Percentiles rank a stretch among this genome's conserved stretches.
phyloP scores from a whole-genome alignment of 352 stramenopile genomes.

The Phytophthora foliorum region DNA sequence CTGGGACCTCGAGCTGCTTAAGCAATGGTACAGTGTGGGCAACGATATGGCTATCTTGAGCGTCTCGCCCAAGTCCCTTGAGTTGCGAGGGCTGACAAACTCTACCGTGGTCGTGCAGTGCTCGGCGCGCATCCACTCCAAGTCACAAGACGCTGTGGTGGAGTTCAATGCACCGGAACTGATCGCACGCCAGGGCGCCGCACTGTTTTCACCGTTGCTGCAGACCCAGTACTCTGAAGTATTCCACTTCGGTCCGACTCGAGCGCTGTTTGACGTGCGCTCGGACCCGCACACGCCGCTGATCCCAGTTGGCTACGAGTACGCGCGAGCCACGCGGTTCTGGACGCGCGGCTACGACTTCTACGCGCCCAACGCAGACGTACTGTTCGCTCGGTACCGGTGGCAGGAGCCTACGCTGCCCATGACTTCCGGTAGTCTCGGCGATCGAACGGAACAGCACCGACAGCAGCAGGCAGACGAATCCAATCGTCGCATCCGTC shows the following conservation, averaged over 20 bases:
- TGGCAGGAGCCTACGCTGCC: slow-evolving; percentile 48
- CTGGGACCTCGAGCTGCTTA: slow-evolving; percentile 81
- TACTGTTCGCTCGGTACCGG: slow-evolving; percentile 75
- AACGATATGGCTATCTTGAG: slow-evolving; percentile 88
- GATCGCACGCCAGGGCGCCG: slow-evolving; percentile 40
- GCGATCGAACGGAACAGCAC: slow-evolving; percentile 25
- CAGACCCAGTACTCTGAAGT: slow-evolving; percentile 86
- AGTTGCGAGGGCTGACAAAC: slow-evolving; percentile 48
- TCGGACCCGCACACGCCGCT: slow-evolving; percentile 80
- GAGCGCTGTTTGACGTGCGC: slow-evolving; percentile 67
- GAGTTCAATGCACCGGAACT: slow-evolving; percentile 84
- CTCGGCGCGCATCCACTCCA: slow-evolving; percentile 84
- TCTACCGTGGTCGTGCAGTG: slow-evolving; percentile 73
- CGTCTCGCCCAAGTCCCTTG: slow-evolving; percentile 66
- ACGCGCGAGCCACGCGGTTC: slow-evolving; percentile 82
- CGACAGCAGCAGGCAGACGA: slow-evolving; percentile 34
- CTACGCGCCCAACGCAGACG: slow-evolving; percentile 74
- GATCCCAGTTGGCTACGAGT: slow-evolving; percentile 74
- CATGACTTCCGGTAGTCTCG: slow-evolving; percentile 16
- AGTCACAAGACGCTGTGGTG: slow-evolving; percentile 65
- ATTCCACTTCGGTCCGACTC: slow-evolving; percentile 81
- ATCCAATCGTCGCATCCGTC: slow-evolving; percentile 74
- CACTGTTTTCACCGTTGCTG: slow-evolving; percentile 59
- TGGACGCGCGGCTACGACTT: slow-evolving; percentile 91
- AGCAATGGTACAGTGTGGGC: slow-evolving; percentile 84